phyloP scores from a whole-genome alignment of 192 early-diverging fungal species.

The Piromyces sp. region DNA sequence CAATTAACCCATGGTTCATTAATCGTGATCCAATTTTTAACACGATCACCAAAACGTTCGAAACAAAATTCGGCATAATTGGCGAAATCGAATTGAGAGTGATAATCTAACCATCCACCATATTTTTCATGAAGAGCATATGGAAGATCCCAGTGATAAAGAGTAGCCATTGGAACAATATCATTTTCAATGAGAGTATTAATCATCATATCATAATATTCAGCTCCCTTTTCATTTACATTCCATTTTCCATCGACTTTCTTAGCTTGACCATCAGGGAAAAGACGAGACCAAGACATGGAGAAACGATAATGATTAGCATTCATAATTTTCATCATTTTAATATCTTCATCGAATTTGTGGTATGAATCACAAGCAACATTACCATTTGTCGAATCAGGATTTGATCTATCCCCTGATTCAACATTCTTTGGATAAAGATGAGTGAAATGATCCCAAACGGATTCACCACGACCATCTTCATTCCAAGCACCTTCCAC shows the following conservation, averaged over 20 bases:
- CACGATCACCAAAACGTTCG: conserved; percentile 16
- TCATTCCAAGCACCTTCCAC: conserved; percentile 21
- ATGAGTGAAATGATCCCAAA: conserved; percentile 18
- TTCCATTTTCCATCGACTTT: conserved; percentile 2
- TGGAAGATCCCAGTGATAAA: conserved; percentile 23
- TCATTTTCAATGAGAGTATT: not conserved
- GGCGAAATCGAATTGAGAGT: conserved; percentile 13
- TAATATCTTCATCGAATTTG: conserved; percentile 11
- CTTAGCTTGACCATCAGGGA: conserved; percentile 5
- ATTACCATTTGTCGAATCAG: conserved; percentile 11
- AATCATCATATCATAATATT: conserved; percentile 15
- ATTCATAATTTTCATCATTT: conserved; percentile 10
- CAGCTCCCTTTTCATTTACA: conserved; percentile 16
- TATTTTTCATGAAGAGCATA: conserved; percentile 14
- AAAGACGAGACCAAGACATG: conserved; percentile 22
- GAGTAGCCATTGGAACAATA: not conserved
- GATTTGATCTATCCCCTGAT: conserved; percentile 3
- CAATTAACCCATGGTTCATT: conserved; percentile 16
- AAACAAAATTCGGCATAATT: conserved; percentile 15
- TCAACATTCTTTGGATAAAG: not conserved
- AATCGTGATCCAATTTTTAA: conserved; percentile 26
- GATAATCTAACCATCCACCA: conserved; percentile 9
- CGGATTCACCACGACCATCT: conserved; percentile 17
- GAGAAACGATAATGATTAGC: conserved; percentile 21
- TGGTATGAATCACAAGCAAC: conserved; percentile 16